Base-by-base conservation (phyloP, 2,329 filamentous ascomycete genomes). In the Endoconidiophora laricicola region DNA sequence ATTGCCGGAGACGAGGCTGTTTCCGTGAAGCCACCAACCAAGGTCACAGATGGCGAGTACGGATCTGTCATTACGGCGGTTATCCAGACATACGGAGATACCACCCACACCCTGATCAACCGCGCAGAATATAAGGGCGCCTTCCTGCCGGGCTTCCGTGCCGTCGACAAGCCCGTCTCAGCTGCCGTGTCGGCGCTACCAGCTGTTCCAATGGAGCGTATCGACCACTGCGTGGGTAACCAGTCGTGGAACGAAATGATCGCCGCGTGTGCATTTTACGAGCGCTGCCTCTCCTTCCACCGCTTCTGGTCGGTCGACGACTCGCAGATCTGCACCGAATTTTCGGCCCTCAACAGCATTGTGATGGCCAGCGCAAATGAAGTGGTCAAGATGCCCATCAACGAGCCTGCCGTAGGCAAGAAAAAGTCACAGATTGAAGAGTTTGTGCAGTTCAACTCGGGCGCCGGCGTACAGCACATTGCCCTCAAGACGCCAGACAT, bases 291-390 rank as follows among this genome's bases (percentile, higher is more conserved):
- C 24, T 83, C 82, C 49, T 95, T 95, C 76, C 87, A 94, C 70
- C 85, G 88, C 57, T 95, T 95, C 79, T 95, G 90, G 90, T 86
- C 81, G 49, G 88, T 95, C 52, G 90, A 95, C 64, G 90, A 95
- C 71, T 83, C 78, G 57, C 79, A 93, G 62, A 93, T 95, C 67
- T 86, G 79, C 73, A 94, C 85, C 57, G 87, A 94, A 62, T 95
- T 86, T 73, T 87, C 82, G 1, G 87, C 90, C 7, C 73, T 95
- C 44, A 86, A 81, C 66, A 85, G 78, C 60, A 80, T 95, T 60
- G 90, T 95, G 61, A 94, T 95, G 87, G 78, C 83, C 40, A 86
- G 81, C 3, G 78, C 79, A 54, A 86, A 88, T 68, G 83, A 90
- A 52, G 64, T 83, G 3, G 86, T 95, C 66, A 95, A 95, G 69